Conservation (phyloP, 352 stramenopile genomes). For the Globisporangium uncinulatum region DNA sequence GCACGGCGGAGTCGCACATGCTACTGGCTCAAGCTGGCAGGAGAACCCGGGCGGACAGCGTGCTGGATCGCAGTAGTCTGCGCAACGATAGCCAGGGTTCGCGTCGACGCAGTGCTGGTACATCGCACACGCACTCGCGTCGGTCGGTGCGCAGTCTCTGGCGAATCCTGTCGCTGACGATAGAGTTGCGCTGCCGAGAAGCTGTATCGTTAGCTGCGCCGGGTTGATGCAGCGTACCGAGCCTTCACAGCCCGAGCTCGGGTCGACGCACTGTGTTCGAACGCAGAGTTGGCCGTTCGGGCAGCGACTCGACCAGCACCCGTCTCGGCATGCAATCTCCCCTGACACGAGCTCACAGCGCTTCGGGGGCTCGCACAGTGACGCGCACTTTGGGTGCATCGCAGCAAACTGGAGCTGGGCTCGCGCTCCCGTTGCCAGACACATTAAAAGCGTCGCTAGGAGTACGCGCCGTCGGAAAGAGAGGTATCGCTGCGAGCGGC, state of each 20-base stretch:
- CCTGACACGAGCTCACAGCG: not conserved
- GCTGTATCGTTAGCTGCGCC: not conserved
- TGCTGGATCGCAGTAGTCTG: constrained; percentile 3
- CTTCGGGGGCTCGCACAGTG: constrained; percentile 1
- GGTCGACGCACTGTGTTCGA: not conserved
- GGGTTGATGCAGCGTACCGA: not conserved
- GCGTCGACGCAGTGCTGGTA: not conserved
- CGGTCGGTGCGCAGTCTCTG: not conserved
- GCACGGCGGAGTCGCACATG: not conserved
- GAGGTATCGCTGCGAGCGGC: no score
- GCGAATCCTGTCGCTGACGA: not conserved
- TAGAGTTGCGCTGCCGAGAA: not conserved
- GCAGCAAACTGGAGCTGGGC: constrained; percentile 4
- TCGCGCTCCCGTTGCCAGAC: not conserved
- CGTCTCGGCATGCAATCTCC: constrained; percentile 1
- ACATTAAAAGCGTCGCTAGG: no score
- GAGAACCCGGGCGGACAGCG: constrained; percentile 1
- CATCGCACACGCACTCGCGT: not conserved
- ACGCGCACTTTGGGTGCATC: not conserved
- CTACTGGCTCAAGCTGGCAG: constrained; percentile 1
- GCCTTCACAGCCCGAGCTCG: not conserved
- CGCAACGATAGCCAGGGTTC: constrained; percentile 1
- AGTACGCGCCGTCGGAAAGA: no score
- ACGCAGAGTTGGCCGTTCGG: not conserved
- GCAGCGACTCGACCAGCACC: not conserved